Evolutionary conservation across 192 early-diverging fungal genomes (phyloP), one percentile per base, ranked within the genome.

Genomic region (Coemansia sp.): DNA sequence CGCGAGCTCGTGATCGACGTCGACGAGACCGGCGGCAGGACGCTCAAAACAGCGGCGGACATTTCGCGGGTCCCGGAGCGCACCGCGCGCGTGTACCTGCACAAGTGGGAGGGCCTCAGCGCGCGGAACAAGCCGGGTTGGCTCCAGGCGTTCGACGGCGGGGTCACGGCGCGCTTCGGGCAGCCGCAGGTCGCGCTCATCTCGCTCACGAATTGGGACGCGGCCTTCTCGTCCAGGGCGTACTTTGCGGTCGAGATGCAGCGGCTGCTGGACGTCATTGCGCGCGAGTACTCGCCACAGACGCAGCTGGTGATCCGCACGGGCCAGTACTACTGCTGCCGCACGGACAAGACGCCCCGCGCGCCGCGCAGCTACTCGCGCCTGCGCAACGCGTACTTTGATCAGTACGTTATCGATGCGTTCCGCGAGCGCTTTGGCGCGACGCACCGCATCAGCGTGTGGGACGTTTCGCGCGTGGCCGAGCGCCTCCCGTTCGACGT

Each of bases 281-380:
- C 68, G 19, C 16, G 24, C 9, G 59, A 60, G 6, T 84, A 82
- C 29, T 22, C 64, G 49, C 49, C 58, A 6, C n/a, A 21, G 3
- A 79, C 62, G 2, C 32, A 49, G 30, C 68, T 84, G 22, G 44
- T 81, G 3, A 64, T 82, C 24, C 81, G 83, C 38, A 68, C 81
- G 1, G 70, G 81, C 0, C 83, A 84, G 60, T 81, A 82, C 63
- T 77, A 67, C 61, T 84, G 83, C 59, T 84, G 83, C 52, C 65
- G 67, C 42, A 54, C 68, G 1, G 83, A 84, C 33, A 9, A 30
- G 1, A 56, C 62, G 2, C 7, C 59, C 25, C 24, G 27, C 6
- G 44, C 60, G 12, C 19, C 44, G 6, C 63, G 83, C 21, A 45
- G 44, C 27, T 64, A 66, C 54, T 59, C 69, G 14, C 52, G 49